phyloP scores from a whole-genome alignment of 805 yeast genomes.

The Candida silvicultrix region DNA sequence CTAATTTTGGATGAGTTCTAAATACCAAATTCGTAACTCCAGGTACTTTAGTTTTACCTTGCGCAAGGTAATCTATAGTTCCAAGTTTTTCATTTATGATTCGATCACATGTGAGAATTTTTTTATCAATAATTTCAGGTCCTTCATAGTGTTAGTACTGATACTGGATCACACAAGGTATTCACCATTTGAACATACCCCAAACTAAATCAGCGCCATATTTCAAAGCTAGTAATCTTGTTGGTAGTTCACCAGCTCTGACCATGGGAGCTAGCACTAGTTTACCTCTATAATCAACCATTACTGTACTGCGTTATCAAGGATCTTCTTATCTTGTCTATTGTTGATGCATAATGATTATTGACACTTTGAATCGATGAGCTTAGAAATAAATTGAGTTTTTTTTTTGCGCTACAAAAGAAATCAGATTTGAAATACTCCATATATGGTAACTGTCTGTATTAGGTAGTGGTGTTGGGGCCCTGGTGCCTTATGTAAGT shows the following conservation, averaged over 20 bases:
- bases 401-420: too few relatives aligned
- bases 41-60: constrained; percentile 34
- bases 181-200: too few relatives aligned
- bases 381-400: too few relatives aligned
- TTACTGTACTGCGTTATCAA: too few relatives aligned
- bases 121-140: constrained; percentile 90
- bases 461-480: too few relatives aligned
- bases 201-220: constrained; percentile 94
- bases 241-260: constrained; percentile 90
- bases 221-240: constrained; percentile 69
- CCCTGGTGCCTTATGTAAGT: too few relatives aligned
- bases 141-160: constrained; percentile 14
- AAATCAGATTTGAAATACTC: too few relatives aligned
- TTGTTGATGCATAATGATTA: too few relatives aligned
- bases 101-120: constrained; percentile 65
- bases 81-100: constrained; percentile 46
- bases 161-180: too few relatives aligned
- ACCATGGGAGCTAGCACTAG: constrained; percentile 95
- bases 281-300: constrained; percentile 71
- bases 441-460: too few relatives aligned
- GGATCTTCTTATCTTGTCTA: too few relatives aligned
- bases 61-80: constrained; percentile 54
- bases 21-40: constrained; percentile 57
- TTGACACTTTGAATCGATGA: too few relatives aligned
- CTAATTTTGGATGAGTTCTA: constrained; percentile 61